Evolutionary conservation across 2,329 filamentous ascomycete species (phyloP), one percentile per base, ranked within the genome.

Genomic region (Cladosporium sp.): DNA sequence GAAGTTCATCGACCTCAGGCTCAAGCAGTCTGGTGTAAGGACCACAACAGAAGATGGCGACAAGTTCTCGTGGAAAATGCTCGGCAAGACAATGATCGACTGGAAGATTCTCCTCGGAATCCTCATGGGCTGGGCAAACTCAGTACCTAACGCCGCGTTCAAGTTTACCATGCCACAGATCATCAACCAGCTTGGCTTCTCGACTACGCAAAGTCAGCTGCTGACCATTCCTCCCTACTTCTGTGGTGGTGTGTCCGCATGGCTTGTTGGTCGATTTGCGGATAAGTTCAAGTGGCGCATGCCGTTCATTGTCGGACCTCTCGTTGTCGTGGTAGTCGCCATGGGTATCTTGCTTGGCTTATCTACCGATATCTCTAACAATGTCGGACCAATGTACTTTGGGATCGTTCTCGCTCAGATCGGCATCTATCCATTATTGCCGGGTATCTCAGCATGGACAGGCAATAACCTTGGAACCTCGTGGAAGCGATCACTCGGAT

Each of bases 1-100:
- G 85, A 51, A 88, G 90, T 64, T 67, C 74, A 1, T 91, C 90
- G 66, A 81, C 74, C 5, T 91, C 87, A 88, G 63, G 1, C 84
- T 84, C 19, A 87, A 89, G 0, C 60, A 70, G 28, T 78, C 83
- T 22, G 87, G 59, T 25, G 61, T 64, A n/a, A 47, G 64, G 6
- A 63, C 45, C 2, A 12, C 45, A 5, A 50, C 45, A 5, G 15
- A 40, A 39, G 50, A 52, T 17, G 50, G 38, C 34, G 50, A 38
- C 19, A 40, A 52, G 8, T 76, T 64, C 72, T 73, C 60, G 74
- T 78, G 36, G 73, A 82, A 43, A 68, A 69, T 36, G 76, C 76
- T 1, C 76, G 45, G 45, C 28, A 50, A 50, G 45, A 50, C 45
- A 9, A 50, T 80, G 38, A 28, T 38, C 5, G 36, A 52, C 9